These are phyloP conservation scores for Botrytis aclada DNA, from an alignment of 2,329 filamentous ascomycete genomes.

Conservation along the genomic window DNA sequence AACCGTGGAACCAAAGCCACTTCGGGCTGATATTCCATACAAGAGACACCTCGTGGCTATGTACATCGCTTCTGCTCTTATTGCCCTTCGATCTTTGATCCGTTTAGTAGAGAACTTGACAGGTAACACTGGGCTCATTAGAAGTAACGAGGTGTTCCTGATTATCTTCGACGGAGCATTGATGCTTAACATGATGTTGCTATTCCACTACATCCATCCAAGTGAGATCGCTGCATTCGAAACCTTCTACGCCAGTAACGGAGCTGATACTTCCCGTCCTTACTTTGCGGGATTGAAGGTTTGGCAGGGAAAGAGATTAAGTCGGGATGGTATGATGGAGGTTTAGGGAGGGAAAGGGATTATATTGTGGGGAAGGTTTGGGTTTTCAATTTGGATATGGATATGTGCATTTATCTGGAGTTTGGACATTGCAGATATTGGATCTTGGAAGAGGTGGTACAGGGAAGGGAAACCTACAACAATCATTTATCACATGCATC, in stretches of 20 bases:
- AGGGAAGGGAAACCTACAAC: neutral
- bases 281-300: conserved; percentile 9
- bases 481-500: neutral
- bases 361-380: neutral
- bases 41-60: conserved; percentile 3
- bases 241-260: neutral
- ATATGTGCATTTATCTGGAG: neutral
- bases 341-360: neutral
- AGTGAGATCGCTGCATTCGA: conserved; percentile 8
- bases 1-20: neutral
- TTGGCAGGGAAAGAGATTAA: conserved; percentile 3
- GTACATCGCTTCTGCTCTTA: conserved; percentile 7
- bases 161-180: neutral
- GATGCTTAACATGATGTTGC: conserved; percentile 12
- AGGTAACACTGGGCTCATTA: neutral
- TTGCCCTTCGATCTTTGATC: neutral
- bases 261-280: neutral
- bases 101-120: conserved; percentile 9
- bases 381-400: neutral
- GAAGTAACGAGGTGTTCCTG: neutral
- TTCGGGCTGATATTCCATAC: neutral
- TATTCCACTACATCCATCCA: conserved; percentile 4
- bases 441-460: neutral
- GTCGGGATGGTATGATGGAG: neutral
- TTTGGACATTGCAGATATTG: neutral